Conservation (phyloP, 805 yeast species). For the Candida vartiovaarae region DNA sequence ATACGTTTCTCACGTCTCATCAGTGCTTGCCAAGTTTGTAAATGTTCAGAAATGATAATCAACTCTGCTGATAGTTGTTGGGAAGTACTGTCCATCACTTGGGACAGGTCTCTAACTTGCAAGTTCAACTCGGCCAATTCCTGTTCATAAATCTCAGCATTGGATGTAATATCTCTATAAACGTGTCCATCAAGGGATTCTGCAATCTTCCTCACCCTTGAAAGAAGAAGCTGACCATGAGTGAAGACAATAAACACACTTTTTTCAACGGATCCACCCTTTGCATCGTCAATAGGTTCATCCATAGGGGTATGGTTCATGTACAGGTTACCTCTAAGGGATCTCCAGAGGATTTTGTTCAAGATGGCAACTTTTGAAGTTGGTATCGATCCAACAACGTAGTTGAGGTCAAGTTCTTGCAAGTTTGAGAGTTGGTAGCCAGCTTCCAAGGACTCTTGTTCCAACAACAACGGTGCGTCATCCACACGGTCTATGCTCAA, state of each 20-base stretch:
- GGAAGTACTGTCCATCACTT: slow-evolving; percentile 57
- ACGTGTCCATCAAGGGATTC: slow-evolving; percentile 86
- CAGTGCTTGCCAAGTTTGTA: slow-evolving; percentile 65
- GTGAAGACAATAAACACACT: slow-evolving; percentile 85
- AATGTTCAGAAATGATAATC: slow-evolving; percentile 65
- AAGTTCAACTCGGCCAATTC: slow-evolving; percentile 18
- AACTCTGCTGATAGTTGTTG: slow-evolving; percentile 72
- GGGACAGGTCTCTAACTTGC: slow-evolving; percentile 39
- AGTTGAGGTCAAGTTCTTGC: slow-evolving; percentile 21
- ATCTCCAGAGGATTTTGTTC: slow-evolving; percentile 86
- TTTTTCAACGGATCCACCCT: slow-evolving; percentile 55
- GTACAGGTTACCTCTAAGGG: slow-evolving; percentile 85
- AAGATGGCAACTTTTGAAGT: slow-evolving; percentile 62
- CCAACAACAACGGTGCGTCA: slow-evolving; percentile 31
- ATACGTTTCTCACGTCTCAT: slow-evolving; percentile 78
- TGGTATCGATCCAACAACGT: slow-evolving; percentile 68
- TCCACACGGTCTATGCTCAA: slow-evolving; percentile 30
- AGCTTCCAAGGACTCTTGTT: slow-evolving; percentile 30
- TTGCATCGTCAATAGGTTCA: slow-evolving; percentile 57
- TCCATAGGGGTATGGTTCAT: slow-evolving; percentile 68
- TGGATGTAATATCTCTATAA: slow-evolving; percentile 42
- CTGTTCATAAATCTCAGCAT: slow-evolving; percentile 29
- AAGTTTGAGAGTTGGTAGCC: slow-evolving; percentile 24
- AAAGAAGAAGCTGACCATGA: slow-evolving; percentile 73
- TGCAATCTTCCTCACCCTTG: slow-evolving; percentile 72